phyloP scores from a whole-genome alignment of 768 basidiomycete species.

The Naganishia antarctica region DNA sequence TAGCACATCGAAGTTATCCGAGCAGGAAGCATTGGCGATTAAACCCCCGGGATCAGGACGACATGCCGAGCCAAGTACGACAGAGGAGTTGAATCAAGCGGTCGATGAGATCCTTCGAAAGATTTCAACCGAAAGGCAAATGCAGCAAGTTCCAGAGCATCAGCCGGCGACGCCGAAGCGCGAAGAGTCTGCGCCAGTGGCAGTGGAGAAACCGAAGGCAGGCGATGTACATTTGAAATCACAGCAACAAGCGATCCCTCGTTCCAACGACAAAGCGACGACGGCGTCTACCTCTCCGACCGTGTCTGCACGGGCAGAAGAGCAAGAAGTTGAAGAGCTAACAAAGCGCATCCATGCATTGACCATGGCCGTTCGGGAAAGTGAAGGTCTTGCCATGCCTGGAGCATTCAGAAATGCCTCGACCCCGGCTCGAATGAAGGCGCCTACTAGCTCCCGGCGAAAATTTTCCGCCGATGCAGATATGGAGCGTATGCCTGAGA shows the following conservation, averaged over 20 bases:
- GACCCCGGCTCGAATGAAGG: neutral
- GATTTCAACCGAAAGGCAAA: constrained; percentile 12
- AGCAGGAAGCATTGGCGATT: neutral
- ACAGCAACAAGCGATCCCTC: too few species aligned
- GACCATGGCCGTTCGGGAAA: neutral
- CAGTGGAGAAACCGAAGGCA: too few species aligned
- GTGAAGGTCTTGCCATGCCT: neutral
- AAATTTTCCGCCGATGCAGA: neutral
- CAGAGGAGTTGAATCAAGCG: constrained; percentile 9
- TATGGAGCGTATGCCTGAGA: constrained; percentile 52
- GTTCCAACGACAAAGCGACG: too few species aligned
- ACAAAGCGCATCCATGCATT: constrained; percentile 7
- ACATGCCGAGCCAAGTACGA: constrained; percentile 1
- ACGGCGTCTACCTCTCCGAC: too few species aligned
- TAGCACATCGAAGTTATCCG: neutral
- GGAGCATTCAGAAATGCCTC: neutral
- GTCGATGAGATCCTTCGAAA: constrained; percentile 12
- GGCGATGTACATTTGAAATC: too few species aligned
- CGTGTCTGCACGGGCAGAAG: neutral
- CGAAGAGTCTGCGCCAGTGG: neutral
- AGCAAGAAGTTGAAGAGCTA: constrained; percentile 18
- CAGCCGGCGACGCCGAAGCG: neutral
- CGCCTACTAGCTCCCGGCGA: neutral
- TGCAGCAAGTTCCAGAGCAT: neutral
- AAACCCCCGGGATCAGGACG: neutral